These are phyloP conservation scores for Collybia sordida DNA, from an alignment of 768 basidiomycete species.

Conservation along the genomic window DNA sequence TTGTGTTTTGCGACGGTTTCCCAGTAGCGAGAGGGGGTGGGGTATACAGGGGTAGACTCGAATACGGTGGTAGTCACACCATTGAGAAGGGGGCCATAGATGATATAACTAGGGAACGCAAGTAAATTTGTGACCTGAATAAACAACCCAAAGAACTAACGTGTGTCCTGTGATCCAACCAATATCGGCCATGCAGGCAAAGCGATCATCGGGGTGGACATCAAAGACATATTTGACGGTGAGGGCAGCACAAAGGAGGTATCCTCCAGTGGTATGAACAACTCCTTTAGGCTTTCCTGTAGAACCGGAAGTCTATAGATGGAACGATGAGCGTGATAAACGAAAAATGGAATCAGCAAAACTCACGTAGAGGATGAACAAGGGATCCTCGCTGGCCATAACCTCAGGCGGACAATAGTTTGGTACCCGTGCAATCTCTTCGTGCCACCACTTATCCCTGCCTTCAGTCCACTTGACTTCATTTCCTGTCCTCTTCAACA, in stretches of 20 bases:
- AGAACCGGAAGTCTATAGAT: conserved; percentile 80
- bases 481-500: conserved; percentile 85
- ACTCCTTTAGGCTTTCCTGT: conserved; percentile 98
- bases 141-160: conserved; percentile 29
- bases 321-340: conserved; percentile 6
- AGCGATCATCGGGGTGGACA: conserved; percentile 92
- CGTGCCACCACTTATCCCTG: conserved; percentile 96
- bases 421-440: conserved; percentile 81
- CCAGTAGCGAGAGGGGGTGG: conserved; percentile 96
- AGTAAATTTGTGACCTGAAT: conserved; percentile 6
- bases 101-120: conserved; percentile 62
- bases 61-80: conserved; percentile 88
- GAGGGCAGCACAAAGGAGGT: conserved; percentile 87
- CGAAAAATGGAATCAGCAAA: background rate
- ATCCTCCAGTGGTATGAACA: conserved; percentile 86
- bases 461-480: conserved; percentile 79
- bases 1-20: conserved; percentile 90
- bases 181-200: conserved; percentile 98
- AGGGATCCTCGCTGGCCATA: conserved; percentile 91
- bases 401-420: conserved; percentile 86
- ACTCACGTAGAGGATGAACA: conserved; percentile 98
- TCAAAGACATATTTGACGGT: conserved; percentile 99
- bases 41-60: conserved; percentile 96
- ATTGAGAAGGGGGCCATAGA: conserved; percentile 91
- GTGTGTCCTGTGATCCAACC: conserved; percentile 99